phyloP scores from a whole-genome alignment of 192 early-diverging fungal genomes.

The Cetraspora pellucida region DNA sequence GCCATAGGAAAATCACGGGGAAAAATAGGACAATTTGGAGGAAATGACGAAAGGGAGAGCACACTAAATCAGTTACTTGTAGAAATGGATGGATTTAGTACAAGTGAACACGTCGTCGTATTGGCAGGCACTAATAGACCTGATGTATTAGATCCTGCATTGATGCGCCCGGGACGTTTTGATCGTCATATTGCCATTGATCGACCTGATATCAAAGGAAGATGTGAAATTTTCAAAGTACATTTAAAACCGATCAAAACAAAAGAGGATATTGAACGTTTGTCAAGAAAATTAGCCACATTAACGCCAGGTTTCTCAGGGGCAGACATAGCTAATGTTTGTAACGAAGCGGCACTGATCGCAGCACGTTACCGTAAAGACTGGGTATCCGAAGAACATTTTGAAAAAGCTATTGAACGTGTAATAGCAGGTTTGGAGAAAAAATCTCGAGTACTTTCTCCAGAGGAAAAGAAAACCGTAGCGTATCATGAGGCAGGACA shows the following conservation, averaged over 20 bases:
- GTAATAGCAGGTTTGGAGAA: slow-evolving; percentile 98
- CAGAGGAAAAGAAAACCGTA: slow-evolving; percentile 98
- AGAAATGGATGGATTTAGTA: slow-evolving; percentile 98
- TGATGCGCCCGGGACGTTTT: slow-evolving; percentile 97
- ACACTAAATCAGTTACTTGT: slow-evolving; percentile 98
- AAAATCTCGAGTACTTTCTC: slow-evolving; percentile 91
- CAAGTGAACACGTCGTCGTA: slow-evolving; percentile 89
- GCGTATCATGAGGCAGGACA: slow-evolving; percentile 99
- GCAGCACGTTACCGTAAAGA: slow-evolving; percentile 86
- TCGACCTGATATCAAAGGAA: slow-evolving; percentile 94
- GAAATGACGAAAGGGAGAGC: slow-evolving; percentile 97
- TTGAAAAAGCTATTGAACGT: slow-evolving; percentile 97
- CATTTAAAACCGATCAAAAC: slow-evolving; percentile 93
- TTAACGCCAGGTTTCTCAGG: slow-evolving; percentile 98
- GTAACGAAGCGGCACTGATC: slow-evolving; percentile 98
- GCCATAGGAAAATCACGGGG: slow-evolving; percentile 98
- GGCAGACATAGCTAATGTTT: slow-evolving; percentile 97
- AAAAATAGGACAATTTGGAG: slow-evolving; percentile 81
- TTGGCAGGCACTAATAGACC: slow-evolving; percentile 98
- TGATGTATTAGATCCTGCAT: slow-evolving; percentile 93
- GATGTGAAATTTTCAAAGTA: slow-evolving; percentile 95
- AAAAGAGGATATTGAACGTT: slow-evolving; percentile 72
- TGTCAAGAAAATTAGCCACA: slow-evolving; percentile 88
- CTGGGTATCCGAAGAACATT: slow-evolving; percentile 82
- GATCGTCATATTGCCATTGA: slow-evolving; percentile 98